A percentile compares a stretch with the other conserved stretches of the same genome.
These are phyloP conservation scores for Eucalyptus sideroxylon DNA, from an alignment of 345 rosid genomes.

Conservation along the genomic window DNA sequence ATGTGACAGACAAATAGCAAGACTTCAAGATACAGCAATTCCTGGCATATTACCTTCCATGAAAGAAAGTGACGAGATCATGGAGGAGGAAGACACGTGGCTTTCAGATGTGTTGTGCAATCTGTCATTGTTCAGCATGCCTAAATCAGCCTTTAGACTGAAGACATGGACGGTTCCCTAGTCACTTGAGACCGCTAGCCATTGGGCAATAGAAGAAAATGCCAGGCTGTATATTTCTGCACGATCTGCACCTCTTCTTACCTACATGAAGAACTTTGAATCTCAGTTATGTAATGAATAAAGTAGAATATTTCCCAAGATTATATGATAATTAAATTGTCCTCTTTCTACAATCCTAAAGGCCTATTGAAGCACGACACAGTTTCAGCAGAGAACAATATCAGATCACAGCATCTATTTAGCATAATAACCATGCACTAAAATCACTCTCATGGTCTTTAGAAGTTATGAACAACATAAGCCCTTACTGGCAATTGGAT, in stretches of 20 bases:
- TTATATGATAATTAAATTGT: neutral
- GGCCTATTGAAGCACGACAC: neutral
- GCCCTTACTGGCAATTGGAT: neutral
- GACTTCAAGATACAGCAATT: neutral
- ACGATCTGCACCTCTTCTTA: slow-evolving; percentile 51
- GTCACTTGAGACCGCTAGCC: slow-evolving; percentile 52
- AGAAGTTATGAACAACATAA: neutral
- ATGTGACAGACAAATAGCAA: neutral
- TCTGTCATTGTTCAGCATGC: slow-evolving; percentile 1
- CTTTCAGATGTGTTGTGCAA: neutral
- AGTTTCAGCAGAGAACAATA: neutral
- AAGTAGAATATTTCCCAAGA: neutral
- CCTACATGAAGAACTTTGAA: neutral
- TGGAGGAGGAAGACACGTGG: slow-evolving; percentile 2
- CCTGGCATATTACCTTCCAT: slow-evolving; percentile 20
- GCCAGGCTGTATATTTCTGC: slow-evolving; percentile 55
- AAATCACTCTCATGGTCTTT: neutral
- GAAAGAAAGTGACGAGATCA: slow-evolving; percentile 32
- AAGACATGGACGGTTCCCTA: slow-evolving; percentile 52
- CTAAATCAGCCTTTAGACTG: slow-evolving; percentile 24
- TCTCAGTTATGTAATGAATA: neutral
- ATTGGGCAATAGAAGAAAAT: slow-evolving; percentile 28
- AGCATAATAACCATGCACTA: neutral
- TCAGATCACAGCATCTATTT: neutral
- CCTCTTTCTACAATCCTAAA: neutral